phyloP scores from a whole-genome alignment of 2,329 filamentous ascomycete genomes.

The Ustulina deusta region DNA sequence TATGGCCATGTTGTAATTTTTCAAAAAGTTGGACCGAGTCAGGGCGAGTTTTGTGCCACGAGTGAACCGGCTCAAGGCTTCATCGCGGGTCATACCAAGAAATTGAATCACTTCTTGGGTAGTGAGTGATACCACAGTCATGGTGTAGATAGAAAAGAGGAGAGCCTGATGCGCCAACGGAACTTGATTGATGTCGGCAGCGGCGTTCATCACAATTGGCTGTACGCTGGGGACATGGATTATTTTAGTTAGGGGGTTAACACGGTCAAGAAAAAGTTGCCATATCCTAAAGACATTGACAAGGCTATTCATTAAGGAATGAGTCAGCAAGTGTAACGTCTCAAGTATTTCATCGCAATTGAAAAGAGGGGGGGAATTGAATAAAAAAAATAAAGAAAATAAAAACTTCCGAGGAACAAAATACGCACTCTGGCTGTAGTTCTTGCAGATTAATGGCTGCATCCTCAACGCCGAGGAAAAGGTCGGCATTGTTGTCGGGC shows the following conservation, averaged over 20 bases:
- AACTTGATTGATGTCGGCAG: constrained; percentile 55
- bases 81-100: constrained; percentile 35
- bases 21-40: constrained; percentile 50
- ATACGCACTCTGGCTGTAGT: constrained; percentile 39
- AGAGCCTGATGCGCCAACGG: constrained; percentile 56
- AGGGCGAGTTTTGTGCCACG: constrained; percentile 40
- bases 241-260: constrained; percentile 68
- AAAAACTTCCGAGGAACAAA: not conserved
- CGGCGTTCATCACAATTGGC: constrained; percentile 60
- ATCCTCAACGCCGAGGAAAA: constrained; percentile 39
- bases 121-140: constrained; percentile 57
- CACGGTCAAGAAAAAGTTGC: constrained; percentile 66
- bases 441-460: constrained; percentile 31
- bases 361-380: not conserved
- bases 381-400: not conserved
- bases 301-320: constrained; percentile 25
- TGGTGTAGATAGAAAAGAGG: constrained; percentile 62
- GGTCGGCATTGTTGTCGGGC: constrained; percentile 36
- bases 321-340: constrained; percentile 21
- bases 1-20: constrained; percentile 50
- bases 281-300: constrained; percentile 65
- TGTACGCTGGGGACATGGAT: constrained; percentile 66
- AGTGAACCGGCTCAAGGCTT: constrained; percentile 41
- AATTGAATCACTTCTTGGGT: constrained; percentile 53
- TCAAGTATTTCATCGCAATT: not conserved